Percentiles rank a stretch among this genome's conserved stretches.
phyloP scores from a whole-genome alignment of 1,284 basidiomycete species.

The Rhodofomes roseus region DNA sequence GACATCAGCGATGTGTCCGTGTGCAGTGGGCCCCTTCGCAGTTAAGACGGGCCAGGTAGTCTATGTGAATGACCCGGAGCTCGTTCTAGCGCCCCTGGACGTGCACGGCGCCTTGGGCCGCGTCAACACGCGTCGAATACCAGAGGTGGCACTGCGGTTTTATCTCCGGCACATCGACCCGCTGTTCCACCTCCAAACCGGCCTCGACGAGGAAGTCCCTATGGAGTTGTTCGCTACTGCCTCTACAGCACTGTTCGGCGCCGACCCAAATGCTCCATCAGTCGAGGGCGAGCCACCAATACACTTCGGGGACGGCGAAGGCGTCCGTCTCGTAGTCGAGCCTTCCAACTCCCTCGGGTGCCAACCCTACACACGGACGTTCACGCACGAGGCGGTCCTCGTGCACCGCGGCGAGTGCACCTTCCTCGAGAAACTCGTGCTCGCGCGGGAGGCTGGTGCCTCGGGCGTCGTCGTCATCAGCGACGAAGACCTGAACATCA shows the following conservation, averaged over 20 bases:
- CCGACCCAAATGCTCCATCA: conserved; percentile 42
- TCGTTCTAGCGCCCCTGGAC: conserved; percentile 38
- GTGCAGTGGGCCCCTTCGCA: conserved; percentile 75
- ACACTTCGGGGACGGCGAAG: conserved; percentile 45
- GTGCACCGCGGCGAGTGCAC: conserved; percentile 73
- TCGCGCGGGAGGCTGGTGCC: conserved; percentile 64
- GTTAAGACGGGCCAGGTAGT: conserved; percentile 79
- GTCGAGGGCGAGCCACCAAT: conserved; percentile 24
- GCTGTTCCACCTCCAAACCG: conserved; percentile 34
- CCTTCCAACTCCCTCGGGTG: conserved; percentile 57
- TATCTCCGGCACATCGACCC: conserved; percentile 49
- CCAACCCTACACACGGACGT: conserved; percentile 42
- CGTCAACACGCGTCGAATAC: conserved; percentile 25
- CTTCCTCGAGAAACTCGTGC: conserved; percentile 74
- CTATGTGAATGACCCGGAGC: conserved; percentile 71
- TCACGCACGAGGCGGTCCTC: conserved; percentile 50
- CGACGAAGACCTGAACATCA: conserved; percentile 54
- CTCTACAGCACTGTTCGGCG: conserved; percentile 70
- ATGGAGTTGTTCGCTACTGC: conserved; percentile 50
- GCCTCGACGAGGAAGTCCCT: conserved; percentile 29
- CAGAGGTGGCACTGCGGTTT: conserved; percentile 56
- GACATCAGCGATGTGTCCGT: not conserved
- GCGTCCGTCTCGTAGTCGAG: conserved; percentile 50
- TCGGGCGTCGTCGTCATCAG: conserved; percentile 72
- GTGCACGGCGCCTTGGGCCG: conserved; percentile 24